Base-by-base conservation (phyloP, 192 early-diverging fungal species). In the Rhizoclosmatium globosum region DNA sequence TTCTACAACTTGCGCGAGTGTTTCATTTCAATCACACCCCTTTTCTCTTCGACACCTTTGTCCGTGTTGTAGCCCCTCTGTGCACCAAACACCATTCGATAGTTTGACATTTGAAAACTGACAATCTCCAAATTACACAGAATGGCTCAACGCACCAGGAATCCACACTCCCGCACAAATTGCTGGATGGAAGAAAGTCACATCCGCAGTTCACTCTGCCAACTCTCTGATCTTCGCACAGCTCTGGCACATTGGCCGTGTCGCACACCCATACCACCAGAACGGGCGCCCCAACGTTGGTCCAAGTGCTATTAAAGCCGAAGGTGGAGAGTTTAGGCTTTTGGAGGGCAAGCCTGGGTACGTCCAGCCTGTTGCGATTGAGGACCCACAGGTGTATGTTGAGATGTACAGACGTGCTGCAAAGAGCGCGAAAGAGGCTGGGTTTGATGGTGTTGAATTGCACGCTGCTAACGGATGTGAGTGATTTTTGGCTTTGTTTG, bases 391-490 rank as follows among this genome's bases (percentile, higher is more conserved):
- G 45, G 58, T 45, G 56, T 80, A 80, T 44, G 64, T 80, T 21
- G 79, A 76, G 45, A 43, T 68, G 44, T 81, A 69, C 59, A 17
- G 75, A 6, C 4, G 38, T 13, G 77, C 77, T 11, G 77, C 77
- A 11, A 50, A 45, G 68, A 56, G 44, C 42, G 66, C 77, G 31
- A 66, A 47, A 3, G 68, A 43, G 7, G 77, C 77, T 44, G 77
- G 92, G 61, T 95, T 96, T 82, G 95, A 97, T 70, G 92, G 93
- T 38, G 83, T 97, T 50, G 96, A 99, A 83, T 47, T 88, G 21
- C 85, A 85, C 74, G 66, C 48, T n/a, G 96, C 97, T 1, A 95
- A 99, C 82, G 74, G 58, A 96, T 96, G 9, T 98, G 96, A 79
- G 84, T 98, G 39, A 71, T 93, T 56, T 88, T 91, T 83, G 86